phyloP scores from a whole-genome alignment of 768 basidiomycete species.

The Roridomyces roridus region DNA sequence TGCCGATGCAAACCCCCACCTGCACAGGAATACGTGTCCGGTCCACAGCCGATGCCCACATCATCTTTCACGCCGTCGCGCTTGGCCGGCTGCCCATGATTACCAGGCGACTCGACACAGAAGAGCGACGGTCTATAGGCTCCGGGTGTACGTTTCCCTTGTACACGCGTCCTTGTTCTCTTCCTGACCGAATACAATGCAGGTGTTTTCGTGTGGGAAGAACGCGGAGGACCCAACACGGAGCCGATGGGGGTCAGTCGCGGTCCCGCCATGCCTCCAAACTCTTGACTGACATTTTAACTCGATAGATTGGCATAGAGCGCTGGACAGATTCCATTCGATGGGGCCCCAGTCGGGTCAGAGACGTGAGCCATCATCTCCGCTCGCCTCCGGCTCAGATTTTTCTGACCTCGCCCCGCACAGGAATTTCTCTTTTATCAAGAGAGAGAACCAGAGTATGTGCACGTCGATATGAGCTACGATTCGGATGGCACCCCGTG shows the following conservation, averaged over 20 bases:
- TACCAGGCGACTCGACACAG: slow-evolving; percentile 73
- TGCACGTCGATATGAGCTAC: slow-evolving; percentile 53
- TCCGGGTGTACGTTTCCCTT: slow-evolving; percentile 52
- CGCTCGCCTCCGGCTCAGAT: slow-evolving; percentile 5
- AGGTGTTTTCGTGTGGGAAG: slow-evolving; percentile 81
- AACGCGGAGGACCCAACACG: slow-evolving; percentile 64
- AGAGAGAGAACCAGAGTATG: slow-evolving; percentile 61
- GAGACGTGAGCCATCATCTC: slow-evolving; percentile 55
- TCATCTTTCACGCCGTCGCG: slow-evolving; percentile 77
- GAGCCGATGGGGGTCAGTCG: slow-evolving; percentile 67
- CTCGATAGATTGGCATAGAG: slow-evolving; percentile 70
- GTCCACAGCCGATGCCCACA: slow-evolving; percentile 69
- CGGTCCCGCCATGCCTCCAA: slow-evolving; percentile 4
- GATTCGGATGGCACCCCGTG: slow-evolving; percentile 60
- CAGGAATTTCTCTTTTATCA: slow-evolving; percentile 83
- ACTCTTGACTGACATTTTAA: slow-evolving; percentile 6
- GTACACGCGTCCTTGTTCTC: no score
- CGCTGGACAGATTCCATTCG: slow-evolving; percentile 82
- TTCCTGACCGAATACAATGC: no score
- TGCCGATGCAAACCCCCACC: slow-evolving; percentile 70
- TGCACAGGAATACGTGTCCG: slow-evolving; percentile 68
- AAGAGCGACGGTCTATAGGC: slow-evolving; percentile 72
- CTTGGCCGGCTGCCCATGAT: slow-evolving; percentile 67
- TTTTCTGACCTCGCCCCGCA: slow-evolving; percentile 14
- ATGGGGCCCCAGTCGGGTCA: slow-evolving; percentile 82